phyloP scores from a whole-genome alignment of 192 early-diverging fungal genomes.

The Mortierella claussenii region DNA sequence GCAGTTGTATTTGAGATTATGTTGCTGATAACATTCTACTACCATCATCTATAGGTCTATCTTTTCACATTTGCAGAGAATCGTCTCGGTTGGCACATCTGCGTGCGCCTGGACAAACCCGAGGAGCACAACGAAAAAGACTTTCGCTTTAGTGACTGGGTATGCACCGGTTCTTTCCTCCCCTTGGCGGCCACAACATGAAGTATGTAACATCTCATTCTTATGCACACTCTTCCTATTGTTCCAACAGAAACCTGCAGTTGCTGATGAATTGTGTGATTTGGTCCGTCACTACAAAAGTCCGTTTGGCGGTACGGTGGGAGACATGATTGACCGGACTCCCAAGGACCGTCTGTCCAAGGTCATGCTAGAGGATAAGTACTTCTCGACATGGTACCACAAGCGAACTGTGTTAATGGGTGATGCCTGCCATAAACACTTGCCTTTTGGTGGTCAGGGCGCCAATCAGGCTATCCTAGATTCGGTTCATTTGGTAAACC shows the following conservation, averaged over 20 bases:
- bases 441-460: slow-evolving; percentile 33
- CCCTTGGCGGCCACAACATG: too few species aligned
- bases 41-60: background rate
- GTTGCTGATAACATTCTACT: too few species aligned
- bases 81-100: slow-evolving; percentile 16
- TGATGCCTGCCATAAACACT: slow-evolving; percentile 35
- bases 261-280: slow-evolving; percentile 18
- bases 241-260: slow-evolving; percentile 26
- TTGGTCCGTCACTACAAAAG: slow-evolving; percentile 26
- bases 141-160: slow-evolving; percentile 28
- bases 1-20: too few species aligned
- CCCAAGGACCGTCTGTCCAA: slow-evolving; percentile 27
- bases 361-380: slow-evolving; percentile 30
- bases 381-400: slow-evolving; percentile 30
- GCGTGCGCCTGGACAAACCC: slow-evolving; percentile 23
- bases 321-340: slow-evolving; percentile 15
- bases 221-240: too few species aligned
- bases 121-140: slow-evolving; percentile 22
- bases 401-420: slow-evolving; percentile 23
- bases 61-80: slow-evolving; percentile 28
- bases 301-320: slow-evolving; percentile 22
- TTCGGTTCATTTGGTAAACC: slow-evolving; percentile 26
- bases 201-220: too few species aligned
- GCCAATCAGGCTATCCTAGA: slow-evolving; percentile 36
- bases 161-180: too few species aligned